A percentile compares a stretch with the other conserved stretches of the same genome.
Conservation (phyloP, 345 rosid species). For the Lagerstroemia speciosa region DNA sequence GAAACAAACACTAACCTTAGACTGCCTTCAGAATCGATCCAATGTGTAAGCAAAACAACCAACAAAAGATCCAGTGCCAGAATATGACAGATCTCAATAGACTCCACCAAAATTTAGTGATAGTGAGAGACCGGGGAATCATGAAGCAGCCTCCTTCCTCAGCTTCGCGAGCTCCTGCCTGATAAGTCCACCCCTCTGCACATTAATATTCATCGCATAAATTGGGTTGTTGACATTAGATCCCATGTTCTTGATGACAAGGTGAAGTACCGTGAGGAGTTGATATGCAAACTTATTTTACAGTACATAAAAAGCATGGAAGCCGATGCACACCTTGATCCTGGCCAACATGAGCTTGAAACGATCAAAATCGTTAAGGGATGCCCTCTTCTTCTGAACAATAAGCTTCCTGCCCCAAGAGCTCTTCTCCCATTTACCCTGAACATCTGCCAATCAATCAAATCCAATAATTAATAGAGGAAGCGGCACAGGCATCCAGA, state of each 20-base stretch:
- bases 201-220: neutral
- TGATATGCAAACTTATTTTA: neutral
- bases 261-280: neutral
- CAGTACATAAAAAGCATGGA: neutral
- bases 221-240: neutral
- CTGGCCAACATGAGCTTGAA: slow-evolving; percentile 83
- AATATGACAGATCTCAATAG: neutral
- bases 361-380: slow-evolving; percentile 73
- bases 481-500: neutral
- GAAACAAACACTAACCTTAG: no score
- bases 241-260: neutral
- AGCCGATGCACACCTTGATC: slow-evolving; percentile 46
- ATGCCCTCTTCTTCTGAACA: slow-evolving; percentile 65
- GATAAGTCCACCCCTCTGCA: slow-evolving; percentile 47
- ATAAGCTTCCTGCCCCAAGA: slow-evolving; percentile 80
- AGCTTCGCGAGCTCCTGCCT: slow-evolving; percentile 62
- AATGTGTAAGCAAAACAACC: neutral
- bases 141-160: slow-evolving; percentile 34
- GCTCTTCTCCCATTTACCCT: slow-evolving; percentile 79
- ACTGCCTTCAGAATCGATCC: neutral
- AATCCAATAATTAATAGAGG: neutral
- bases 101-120: neutral
- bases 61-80: neutral
- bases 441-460: slow-evolving; percentile 40
- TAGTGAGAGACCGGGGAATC: slow-evolving; percentile 4